These are phyloP conservation scores for Malus hybrid DNA, from an alignment of 331 rosid species.

Conservation along the genomic window DNA sequence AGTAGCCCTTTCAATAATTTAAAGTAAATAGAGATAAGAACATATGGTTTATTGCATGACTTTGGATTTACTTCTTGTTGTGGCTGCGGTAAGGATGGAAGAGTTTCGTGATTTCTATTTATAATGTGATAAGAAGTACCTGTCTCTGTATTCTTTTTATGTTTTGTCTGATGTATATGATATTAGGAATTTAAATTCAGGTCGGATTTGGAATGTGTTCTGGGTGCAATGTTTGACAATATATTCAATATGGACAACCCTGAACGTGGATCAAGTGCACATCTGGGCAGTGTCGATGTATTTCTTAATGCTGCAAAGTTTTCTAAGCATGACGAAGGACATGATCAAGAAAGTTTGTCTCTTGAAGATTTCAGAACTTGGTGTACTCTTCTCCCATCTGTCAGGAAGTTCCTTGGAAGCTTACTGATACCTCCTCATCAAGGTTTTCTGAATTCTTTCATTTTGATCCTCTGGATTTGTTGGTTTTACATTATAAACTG, in stretches of 20 bases:
- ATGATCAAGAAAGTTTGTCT: slow-evolving; percentile 44
- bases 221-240: slow-evolving; percentile 39
- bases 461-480: slow-evolving; percentile 1
- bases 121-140: background rate
- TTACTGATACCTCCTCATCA: slow-evolving; percentile 60
- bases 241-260: slow-evolving; percentile 34
- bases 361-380: slow-evolving; percentile 76
- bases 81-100: background rate
- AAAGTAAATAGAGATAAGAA: background rate
- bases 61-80: background rate
- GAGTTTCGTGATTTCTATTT: background rate
- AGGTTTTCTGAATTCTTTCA: slow-evolving; percentile 34
- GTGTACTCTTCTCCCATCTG: slow-evolving; percentile 67
- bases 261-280: slow-evolving; percentile 40
- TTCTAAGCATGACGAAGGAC: slow-evolving; percentile 34
- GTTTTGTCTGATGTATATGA: slow-evolving; percentile 21
- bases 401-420: slow-evolving; percentile 82
- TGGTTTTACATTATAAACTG: background rate
- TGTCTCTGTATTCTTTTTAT: background rate
- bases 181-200: slow-evolving; percentile 39
- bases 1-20: background rate
- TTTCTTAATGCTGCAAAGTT: slow-evolving; percentile 65
- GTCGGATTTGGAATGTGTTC: slow-evolving; percentile 68
- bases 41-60: background rate
- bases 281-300: slow-evolving; percentile 32